Conservation (phyloP, 2,329 filamentous ascomycete species). For the Clonostachys chloroleuca region DNA sequence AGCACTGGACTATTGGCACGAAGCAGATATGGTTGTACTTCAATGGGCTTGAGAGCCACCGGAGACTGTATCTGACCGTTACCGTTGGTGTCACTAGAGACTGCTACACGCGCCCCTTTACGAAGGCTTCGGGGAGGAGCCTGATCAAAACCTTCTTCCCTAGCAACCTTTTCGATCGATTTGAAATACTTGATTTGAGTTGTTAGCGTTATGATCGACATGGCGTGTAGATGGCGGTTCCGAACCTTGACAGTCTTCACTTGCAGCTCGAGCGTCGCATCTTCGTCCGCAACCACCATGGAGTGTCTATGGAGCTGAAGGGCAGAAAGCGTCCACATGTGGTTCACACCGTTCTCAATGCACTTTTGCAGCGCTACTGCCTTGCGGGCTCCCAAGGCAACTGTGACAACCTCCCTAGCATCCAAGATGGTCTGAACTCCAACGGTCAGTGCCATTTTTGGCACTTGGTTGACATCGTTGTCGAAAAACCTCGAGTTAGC, state of each 20-base stretch:
- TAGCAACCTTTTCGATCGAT: slow-evolving; percentile 62
- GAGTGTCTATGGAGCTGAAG: slow-evolving; percentile 78
- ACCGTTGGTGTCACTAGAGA: too few relatives aligned
- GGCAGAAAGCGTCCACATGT: slow-evolving; percentile 86
- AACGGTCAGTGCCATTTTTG: slow-evolving; percentile 78
- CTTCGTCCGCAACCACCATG: slow-evolving; percentile 80
- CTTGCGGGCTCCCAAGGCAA: slow-evolving; percentile 79
- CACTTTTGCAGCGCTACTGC: slow-evolving; percentile 74
- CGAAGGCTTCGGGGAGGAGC: slow-evolving; percentile 33
- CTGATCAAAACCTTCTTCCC: slow-evolving; percentile 51
- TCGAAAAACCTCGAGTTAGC: slow-evolving; percentile 83
- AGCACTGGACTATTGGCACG: background rate
- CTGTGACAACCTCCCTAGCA: slow-evolving; percentile 75
- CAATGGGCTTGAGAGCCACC: background rate
- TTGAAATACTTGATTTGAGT: slow-evolving; percentile 56
- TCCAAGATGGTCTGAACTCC: slow-evolving; percentile 81
- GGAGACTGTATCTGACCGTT: too few relatives aligned
- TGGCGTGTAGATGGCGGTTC: too few relatives aligned
- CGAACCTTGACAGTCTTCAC: slow-evolving; percentile 66
- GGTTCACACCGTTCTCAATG: slow-evolving; percentile 77
- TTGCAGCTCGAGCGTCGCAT: slow-evolving; percentile 68
- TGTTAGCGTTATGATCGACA: background rate
- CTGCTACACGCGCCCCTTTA: background rate
- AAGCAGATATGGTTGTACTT: background rate
- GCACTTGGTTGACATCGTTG: slow-evolving; percentile 69